Percentiles rank a stretch among this genome's conserved stretches.
These are phyloP conservation scores for Pyrenochaeta sp. DNA, from an alignment of 2,329 filamentous ascomycete species.

Conservation along the genomic window DNA sequence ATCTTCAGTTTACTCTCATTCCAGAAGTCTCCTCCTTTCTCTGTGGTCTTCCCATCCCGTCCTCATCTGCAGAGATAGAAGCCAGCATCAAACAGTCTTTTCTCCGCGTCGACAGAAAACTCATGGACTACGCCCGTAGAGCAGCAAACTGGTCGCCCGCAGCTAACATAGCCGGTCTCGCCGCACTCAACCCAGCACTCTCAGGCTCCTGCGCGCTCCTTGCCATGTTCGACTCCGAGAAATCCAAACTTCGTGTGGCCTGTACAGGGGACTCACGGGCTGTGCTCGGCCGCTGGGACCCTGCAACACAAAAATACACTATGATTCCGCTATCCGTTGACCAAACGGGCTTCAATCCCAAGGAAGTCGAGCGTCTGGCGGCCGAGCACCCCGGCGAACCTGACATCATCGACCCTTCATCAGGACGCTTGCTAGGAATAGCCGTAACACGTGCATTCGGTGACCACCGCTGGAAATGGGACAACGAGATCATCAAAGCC, in stretches of 20 bases:
- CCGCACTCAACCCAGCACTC: constrained; percentile 48
- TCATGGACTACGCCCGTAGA: constrained; percentile 53
- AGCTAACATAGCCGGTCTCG: constrained; percentile 36
- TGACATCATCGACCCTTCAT: constrained; percentile 59
- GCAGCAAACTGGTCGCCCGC: constrained; percentile 50
- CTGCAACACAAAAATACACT: constrained; percentile 56
- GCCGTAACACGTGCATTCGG: constrained; percentile 73
- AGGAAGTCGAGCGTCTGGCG: constrained; percentile 64
- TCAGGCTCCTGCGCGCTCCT: constrained; percentile 71
- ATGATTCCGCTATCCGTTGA: constrained; percentile 66
- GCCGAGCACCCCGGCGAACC: constrained; percentile 69
- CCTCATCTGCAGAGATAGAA: constrained; percentile 59
- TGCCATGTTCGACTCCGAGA: constrained; percentile 65
- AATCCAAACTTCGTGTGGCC: constrained; percentile 65
- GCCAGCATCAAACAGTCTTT: constrained; percentile 66
- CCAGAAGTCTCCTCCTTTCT: constrained; percentile 53
- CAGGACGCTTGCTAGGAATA: constrained; percentile 67
- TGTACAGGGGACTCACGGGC: constrained; percentile 73
- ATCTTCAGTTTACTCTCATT: constrained; percentile 53
- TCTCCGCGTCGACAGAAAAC: constrained; percentile 63
- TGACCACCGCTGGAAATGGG: constrained; percentile 73
- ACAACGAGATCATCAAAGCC: constrained; percentile 56
- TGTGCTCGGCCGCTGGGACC: constrained; percentile 64
- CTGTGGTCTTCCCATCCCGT: constrained; percentile 30
- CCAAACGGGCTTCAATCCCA: constrained; percentile 69